Conservation (phyloP, 345 rosid genomes). For the Arabidopsis suecica region DNA sequence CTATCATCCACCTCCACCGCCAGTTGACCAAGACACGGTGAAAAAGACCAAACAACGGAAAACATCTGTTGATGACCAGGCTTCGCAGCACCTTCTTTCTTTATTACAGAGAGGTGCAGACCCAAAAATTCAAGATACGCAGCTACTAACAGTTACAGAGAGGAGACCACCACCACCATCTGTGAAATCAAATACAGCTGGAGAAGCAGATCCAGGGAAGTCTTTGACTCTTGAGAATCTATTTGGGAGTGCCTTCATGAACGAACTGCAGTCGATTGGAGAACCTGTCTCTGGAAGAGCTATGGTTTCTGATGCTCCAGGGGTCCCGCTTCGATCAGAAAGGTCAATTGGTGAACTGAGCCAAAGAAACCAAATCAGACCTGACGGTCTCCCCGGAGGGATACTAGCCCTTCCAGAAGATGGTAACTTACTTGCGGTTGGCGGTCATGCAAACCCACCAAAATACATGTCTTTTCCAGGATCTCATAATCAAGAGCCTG, state of each 20-base stretch:
- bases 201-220: constrained; percentile 56
- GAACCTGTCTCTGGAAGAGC: constrained; percentile 56
- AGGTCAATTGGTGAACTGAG: constrained; percentile 42
- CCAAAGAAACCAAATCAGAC: constrained; percentile 53
- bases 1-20: constrained; percentile 49
- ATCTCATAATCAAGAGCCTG: constrained; percentile 61
- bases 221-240: constrained; percentile 87
- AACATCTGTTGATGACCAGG: constrained; percentile 58
- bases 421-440: constrained; percentile 50
- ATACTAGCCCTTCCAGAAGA: constrained; percentile 51
- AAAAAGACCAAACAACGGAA: constrained; percentile 53
- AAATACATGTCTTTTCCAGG: constrained; percentile 44
- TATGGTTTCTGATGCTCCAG: constrained; percentile 53
- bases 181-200: constrained; percentile 41
- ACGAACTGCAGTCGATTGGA: constrained; percentile 82
- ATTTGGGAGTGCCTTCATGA: constrained; percentile 96
- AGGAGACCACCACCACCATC: constrained; percentile 38
- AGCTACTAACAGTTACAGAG: constrained; percentile 45
- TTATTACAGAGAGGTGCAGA: constrained; percentile 67
- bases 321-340: constrained; percentile 47
- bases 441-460: constrained; percentile 49
- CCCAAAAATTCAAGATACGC: constrained; percentile 42
- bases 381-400: constrained; percentile 56
- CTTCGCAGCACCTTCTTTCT: constrained; percentile 90
- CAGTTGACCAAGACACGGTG: constrained; percentile 45